Evolutionary conservation across 164 flowering plant genomes (phyloP).

Genomic region (Piper longum): DNA sequence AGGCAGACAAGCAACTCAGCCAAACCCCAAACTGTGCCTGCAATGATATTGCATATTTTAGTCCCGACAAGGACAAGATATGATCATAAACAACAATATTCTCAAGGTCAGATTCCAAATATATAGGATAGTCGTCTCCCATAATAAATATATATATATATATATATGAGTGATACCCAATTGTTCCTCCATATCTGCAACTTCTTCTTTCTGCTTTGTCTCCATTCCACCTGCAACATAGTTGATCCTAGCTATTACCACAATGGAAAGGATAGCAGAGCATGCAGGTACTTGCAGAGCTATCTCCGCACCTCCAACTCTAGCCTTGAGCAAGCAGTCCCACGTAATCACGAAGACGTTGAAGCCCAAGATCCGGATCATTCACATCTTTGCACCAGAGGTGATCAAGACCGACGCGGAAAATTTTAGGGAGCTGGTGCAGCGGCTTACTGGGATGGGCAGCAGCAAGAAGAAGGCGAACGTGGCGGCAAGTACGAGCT

Average conservation of each 20-base stretch:
- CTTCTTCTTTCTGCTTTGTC: too few species aligned
- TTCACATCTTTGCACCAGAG: constrained; percentile 87
- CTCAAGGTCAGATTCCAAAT: too few species aligned
- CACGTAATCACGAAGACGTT: constrained; percentile 34
- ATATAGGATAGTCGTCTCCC: neutral
- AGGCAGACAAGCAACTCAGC: neutral
- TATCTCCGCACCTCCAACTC: constrained; percentile 14
- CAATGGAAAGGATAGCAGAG: constrained; percentile 24
- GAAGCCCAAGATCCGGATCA: constrained; percentile 67
- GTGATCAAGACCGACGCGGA: constrained; percentile 82
- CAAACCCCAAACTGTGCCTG: neutral
- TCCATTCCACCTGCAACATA: neutral
- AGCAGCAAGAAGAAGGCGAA: constrained; percentile 9
- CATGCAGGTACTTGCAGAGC: constrained; percentile 8
- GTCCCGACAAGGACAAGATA: neutral
- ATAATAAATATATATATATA: too few species aligned
- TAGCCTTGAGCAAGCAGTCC: constrained; percentile 41
- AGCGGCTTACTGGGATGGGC: constrained; percentile 66
- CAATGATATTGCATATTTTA: neutral
- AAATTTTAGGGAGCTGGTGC: constrained; percentile 76
- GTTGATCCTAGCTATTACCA: neutral
- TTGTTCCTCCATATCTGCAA: neutral
- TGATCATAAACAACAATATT: too few species aligned
- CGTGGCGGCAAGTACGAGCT: constrained; percentile 4
- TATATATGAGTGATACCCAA: too few species aligned